A percentile compares a stretch with the other conserved stretches of the same genome.
These are phyloP conservation scores for Verruconis gallopava DNA, from an alignment of 2,329 filamentous ascomycete species.

Conservation along the genomic window DNA sequence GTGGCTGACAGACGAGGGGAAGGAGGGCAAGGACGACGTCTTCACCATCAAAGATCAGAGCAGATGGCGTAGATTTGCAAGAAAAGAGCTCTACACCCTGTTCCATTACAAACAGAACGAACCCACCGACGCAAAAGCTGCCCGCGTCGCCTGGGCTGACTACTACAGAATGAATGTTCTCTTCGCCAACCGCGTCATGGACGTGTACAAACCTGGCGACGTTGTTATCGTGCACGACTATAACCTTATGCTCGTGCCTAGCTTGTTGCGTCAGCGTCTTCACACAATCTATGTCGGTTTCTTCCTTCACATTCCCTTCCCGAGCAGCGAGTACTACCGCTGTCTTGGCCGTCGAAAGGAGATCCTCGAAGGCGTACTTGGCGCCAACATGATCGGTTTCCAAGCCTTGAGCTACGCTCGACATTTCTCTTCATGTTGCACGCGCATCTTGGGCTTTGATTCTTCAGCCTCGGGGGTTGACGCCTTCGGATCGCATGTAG, in stretches of 20 bases:
- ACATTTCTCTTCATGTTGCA: conserved; percentile 90
- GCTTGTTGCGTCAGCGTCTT: conserved; percentile 71
- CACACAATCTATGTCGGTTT: conserved; percentile 90
- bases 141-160: conserved; percentile 77
- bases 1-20: conserved; percentile 69
- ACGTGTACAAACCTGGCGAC: conserved; percentile 84
- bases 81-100: conserved; percentile 81
- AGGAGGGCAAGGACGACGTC: conserved; percentile 43
- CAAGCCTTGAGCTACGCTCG: conserved; percentile 92
- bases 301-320: conserved; percentile 88
- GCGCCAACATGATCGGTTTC: conserved; percentile 87
- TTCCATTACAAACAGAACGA: conserved; percentile 96
- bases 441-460: conserved; percentile 77
- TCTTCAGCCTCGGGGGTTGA: conserved; percentile 77
- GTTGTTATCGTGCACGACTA: conserved; percentile 91
- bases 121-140: conserved; percentile 69
- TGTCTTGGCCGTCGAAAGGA: conserved; percentile 83
- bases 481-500: conserved; percentile 76
- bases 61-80: conserved; percentile 80
- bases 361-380: conserved; percentile 76
- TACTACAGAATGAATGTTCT: conserved; percentile 88
- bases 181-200: conserved; percentile 79
- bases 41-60: conserved; percentile 61
- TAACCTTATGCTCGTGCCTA: conserved; percentile 79
- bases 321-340: conserved; percentile 87